Percentiles rank a stretch among this genome's conserved stretches.
Conservation (phyloP, 495 filamentous ascomycete species). For the Hypoxylon subgilvum region DNA sequence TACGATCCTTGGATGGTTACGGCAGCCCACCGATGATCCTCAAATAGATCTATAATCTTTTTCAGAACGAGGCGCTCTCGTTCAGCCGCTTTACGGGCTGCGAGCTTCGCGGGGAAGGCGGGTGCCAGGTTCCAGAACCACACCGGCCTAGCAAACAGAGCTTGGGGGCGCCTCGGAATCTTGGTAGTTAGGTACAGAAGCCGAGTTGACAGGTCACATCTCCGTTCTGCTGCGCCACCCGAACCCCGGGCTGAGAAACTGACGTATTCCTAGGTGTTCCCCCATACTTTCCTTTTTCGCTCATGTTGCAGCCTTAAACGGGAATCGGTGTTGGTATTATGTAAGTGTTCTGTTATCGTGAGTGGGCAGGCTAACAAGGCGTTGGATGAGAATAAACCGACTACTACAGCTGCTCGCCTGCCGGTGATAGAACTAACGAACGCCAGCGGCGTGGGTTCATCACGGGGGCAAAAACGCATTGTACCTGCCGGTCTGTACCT, state of each 20-base stretch:
- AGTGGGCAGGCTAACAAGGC: too few species aligned
- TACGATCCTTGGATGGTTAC: slow-evolving; percentile 21
- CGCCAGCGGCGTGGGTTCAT: slow-evolving; percentile 18
- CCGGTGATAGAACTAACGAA: slow-evolving; percentile 20
- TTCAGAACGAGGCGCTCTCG: slow-evolving; percentile 17
- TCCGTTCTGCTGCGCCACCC: slow-evolving; percentile 30
- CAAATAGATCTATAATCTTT: slow-evolving; percentile 23
- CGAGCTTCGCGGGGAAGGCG: slow-evolving; percentile 39
- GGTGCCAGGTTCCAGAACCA: slow-evolving; percentile 36
- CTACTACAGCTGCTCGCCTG: not conserved
- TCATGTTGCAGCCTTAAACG: slow-evolving; percentile 23
- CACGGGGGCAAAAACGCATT: slow-evolving; percentile 31
- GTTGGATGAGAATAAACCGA: too few species aligned
- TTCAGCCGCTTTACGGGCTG: slow-evolving; percentile 37
- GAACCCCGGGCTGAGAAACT: slow-evolving; percentile 13
- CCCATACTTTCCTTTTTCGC: slow-evolving; percentile 15
- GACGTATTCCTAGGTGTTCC: slow-evolving; percentile 16
- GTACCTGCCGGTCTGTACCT: slow-evolving; percentile 25
- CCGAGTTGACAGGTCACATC: slow-evolving; percentile 39
- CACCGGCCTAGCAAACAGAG: slow-evolving; percentile 40
- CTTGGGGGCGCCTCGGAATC: slow-evolving; percentile 29
- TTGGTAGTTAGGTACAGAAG: slow-evolving; percentile 32
- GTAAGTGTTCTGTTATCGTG: not conserved
- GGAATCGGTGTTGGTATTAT: slow-evolving; percentile 14
- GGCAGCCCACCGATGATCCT: slow-evolving; percentile 30